Percentiles rank a stretch among this genome's conserved stretches.
These are phyloP conservation scores for Anacardium occidentale DNA, from an alignment of 345 rosid genomes.

Conservation along the genomic window DNA sequence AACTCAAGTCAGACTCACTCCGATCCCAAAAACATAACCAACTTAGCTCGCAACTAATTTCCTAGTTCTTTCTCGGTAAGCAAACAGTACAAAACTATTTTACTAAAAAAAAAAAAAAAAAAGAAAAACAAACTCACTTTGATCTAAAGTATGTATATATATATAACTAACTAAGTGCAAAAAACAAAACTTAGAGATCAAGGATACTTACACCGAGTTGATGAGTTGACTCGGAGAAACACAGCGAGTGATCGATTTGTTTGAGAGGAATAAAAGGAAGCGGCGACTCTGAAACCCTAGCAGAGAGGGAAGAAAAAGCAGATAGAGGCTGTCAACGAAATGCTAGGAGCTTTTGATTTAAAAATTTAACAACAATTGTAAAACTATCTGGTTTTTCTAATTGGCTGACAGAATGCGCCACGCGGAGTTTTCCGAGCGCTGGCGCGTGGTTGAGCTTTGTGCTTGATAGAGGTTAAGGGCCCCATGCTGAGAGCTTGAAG, in stretches of 20 bases:
- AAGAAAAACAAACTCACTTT: neutral
- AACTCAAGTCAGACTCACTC: conserved; percentile 2
- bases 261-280: conserved; percentile 12
- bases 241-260: conserved; percentile 10
- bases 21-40: conserved; percentile 1
- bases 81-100: neutral
- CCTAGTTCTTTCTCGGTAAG: neutral
- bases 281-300: conserved; percentile 32
- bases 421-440: conserved; percentile 2
- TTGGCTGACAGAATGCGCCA: neutral
- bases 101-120: neutral
- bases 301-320: conserved; percentile 18
- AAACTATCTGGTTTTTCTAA: conserved; percentile 8
- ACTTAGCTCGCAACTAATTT: neutral
- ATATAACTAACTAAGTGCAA: neutral
- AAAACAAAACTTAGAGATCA: neutral
- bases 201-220: conserved; percentile 12
- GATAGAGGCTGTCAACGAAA: neutral
- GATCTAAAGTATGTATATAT: neutral
- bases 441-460: neutral
- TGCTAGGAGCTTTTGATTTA: neutral
- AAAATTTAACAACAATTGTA: neutral
- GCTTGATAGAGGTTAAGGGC: neutral
- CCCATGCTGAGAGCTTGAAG: neutral
- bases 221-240: conserved; percentile 12